A percentile compares a stretch with the other conserved stretches of the same genome.
Evolutionary conservation across 192 early-diverging fungal genomes (phyloP).

Genomic region (Linnemannia schmuckeri): DNA sequence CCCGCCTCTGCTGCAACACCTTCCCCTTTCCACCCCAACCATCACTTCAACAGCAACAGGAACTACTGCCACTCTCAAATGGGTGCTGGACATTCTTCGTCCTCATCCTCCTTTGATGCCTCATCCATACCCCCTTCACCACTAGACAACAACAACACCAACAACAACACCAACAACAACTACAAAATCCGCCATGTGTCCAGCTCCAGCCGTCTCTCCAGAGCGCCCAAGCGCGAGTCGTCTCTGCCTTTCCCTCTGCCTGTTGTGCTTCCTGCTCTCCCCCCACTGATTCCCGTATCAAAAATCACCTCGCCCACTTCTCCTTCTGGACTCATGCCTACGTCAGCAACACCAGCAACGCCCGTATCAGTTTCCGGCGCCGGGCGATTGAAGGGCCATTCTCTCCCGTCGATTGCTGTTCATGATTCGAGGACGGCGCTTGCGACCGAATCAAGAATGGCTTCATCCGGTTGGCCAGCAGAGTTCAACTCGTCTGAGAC

Average conservation of each 20-base stretch:
- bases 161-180: neutral
- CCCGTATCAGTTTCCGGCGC: neutral
- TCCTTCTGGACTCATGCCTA: neutral
- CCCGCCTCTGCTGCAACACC: neutral
- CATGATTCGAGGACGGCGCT: neutral
- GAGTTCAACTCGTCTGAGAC: neutral
- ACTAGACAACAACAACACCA: neutral
- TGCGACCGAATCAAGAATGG: neutral
- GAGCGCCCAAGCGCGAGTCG: constrained; percentile 21
- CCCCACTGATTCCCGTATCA: constrained; percentile 20
- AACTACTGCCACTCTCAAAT: neutral
- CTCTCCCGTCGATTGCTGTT: neutral
- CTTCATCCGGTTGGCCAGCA: neutral
- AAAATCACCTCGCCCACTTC: neutral
- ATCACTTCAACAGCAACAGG: neutral
- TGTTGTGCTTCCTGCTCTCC: constrained; percentile 14
- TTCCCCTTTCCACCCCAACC: neutral
- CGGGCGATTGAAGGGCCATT: neutral
- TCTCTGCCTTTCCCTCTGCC: constrained; percentile 4
- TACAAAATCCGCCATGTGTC: neutral
- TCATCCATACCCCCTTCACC: constrained; percentile 7
- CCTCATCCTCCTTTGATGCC: neutral
- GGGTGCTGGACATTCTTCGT: neutral
- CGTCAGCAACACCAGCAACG: constrained; percentile 7
- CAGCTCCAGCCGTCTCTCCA: constrained; percentile 4